These are phyloP conservation scores for Nadsonia fulvescens DNA, from an alignment of 805 yeast species.

Conservation along the genomic window DNA sequence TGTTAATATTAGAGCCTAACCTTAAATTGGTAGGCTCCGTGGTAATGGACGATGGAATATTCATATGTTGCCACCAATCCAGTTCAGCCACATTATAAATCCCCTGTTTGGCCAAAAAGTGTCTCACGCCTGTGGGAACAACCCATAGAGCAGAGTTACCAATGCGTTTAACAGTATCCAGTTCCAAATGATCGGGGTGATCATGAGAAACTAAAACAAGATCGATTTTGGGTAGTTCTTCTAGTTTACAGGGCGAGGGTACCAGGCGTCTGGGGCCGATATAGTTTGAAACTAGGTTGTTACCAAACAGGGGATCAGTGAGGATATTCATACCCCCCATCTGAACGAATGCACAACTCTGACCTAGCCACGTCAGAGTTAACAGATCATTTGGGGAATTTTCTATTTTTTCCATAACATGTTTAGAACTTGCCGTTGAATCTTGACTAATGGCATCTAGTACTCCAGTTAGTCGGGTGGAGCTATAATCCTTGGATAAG, in stretches of 20 bases:
- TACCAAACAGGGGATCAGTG: slow-evolving; percentile 70
- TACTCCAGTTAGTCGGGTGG: background rate
- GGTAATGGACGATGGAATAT: slow-evolving; percentile 22
- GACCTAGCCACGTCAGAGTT: slow-evolving; percentile 84
- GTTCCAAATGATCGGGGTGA: slow-evolving; percentile 88
- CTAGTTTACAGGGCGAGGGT: slow-evolving; percentile 50
- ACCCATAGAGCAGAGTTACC: slow-evolving; percentile 61
- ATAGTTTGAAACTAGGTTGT: slow-evolving; percentile 39
- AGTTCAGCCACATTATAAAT: slow-evolving; percentile 50
- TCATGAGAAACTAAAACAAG: slow-evolving; percentile 75
- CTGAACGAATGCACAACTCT: slow-evolving; percentile 65
- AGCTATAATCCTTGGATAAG: slow-evolving; percentile 8
- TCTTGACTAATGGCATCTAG: too few species aligned
- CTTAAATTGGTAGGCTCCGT: too few species aligned
- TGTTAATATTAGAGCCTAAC: too few species aligned
- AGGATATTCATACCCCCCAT: slow-evolving; percentile 54
- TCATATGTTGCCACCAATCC: slow-evolving; percentile 79
- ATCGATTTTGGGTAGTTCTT: slow-evolving; percentile 49
- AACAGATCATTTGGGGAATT: slow-evolving; percentile 22
- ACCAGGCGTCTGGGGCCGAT: slow-evolving; percentile 78
- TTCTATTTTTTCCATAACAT: slow-evolving; percentile 13
- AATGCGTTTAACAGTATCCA: slow-evolving; percentile 31
- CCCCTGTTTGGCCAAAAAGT: slow-evolving; percentile 39
- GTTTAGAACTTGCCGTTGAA: too few species aligned
- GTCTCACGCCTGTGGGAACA: slow-evolving; percentile 66